These are phyloP conservation scores for Lineolata rhizophorae DNA, from an alignment of 495 filamentous ascomycete genomes.

Conservation along the genomic window DNA sequence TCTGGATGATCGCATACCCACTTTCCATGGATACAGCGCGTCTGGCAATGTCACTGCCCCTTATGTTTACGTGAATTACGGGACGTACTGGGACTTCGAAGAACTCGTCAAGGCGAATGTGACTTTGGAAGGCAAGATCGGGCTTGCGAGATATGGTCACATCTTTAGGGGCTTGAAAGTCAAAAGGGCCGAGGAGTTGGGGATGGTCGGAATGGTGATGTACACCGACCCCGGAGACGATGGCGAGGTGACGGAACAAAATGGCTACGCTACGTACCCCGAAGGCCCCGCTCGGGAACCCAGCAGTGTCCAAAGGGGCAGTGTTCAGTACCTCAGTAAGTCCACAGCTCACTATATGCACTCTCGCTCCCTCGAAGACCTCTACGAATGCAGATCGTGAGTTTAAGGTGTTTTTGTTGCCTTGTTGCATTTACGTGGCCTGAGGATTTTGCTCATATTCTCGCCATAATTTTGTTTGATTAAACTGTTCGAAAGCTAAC, in stretches of 20 bases:
- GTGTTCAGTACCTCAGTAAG: slow-evolving; percentile 58
- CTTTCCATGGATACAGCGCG: slow-evolving; percentile 89
- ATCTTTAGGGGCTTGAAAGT: slow-evolving; percentile 85
- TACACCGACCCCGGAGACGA: slow-evolving; percentile 86
- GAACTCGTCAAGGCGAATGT: slow-evolving; percentile 60
- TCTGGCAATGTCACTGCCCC: slow-evolving; percentile 72
- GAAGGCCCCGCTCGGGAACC: slow-evolving; percentile 73
- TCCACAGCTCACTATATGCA: too few species aligned
- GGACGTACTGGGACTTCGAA: slow-evolving; percentile 75
- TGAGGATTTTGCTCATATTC: too few species aligned
- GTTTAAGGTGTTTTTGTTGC: too few species aligned
- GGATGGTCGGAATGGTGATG: slow-evolving; percentile 69
- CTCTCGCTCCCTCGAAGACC: too few species aligned
- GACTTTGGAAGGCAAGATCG: slow-evolving; percentile 63
- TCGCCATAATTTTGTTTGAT: background rate
- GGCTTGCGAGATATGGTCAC: slow-evolving; percentile 63
- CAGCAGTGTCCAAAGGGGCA: slow-evolving; percentile 82
- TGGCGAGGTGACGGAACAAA: slow-evolving; percentile 54
- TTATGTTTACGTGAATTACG: slow-evolving; percentile 77
- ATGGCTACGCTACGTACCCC: slow-evolving; percentile 65
- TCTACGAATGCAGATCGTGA: too few species aligned
- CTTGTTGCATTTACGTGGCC: too few species aligned
- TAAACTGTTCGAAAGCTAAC: too few species aligned
- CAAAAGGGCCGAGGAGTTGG: slow-evolving; percentile 77
- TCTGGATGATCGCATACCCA: slow-evolving; percentile 55